A percentile compares a stretch with the other conserved stretches of the same genome.
Conservation (phyloP, 257 asterid species). For the Gentiana straminea region DNA sequence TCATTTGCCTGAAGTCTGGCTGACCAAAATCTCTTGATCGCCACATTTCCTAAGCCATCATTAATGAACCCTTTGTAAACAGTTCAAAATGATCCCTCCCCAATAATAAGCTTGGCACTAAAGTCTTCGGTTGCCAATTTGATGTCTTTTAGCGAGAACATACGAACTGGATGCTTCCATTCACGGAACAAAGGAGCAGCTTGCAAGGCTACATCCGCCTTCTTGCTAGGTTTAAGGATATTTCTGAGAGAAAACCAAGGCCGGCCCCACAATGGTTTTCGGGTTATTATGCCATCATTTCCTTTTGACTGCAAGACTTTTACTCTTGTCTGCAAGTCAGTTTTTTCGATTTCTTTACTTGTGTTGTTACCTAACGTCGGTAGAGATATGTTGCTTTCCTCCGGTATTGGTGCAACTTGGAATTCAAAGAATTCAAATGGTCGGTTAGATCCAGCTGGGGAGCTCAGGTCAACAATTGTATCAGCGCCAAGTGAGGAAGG, state of each 20-base stretch:
- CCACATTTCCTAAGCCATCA: not conserved
- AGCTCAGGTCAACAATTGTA: not conserved
- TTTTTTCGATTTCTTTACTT: not conserved
- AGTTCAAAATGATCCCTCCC: constrained; percentile 10
- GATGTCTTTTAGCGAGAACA: constrained; percentile 3
- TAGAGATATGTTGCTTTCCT: not conserved
- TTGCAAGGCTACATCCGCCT: constrained; percentile 2
- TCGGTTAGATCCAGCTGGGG: not conserved
- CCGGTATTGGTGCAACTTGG: not conserved
- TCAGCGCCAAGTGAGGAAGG: not conserved
- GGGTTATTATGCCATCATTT: not conserved
- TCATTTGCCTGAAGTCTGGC: not conserved
- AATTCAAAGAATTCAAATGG: not conserved
- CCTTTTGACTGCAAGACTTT: not conserved
- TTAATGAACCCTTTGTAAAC: constrained; percentile 13
- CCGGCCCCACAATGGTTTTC: not conserved
- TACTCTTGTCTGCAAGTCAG: not conserved
- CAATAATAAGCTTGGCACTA: not conserved
- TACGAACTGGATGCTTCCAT: no score
- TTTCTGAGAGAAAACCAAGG: no score
- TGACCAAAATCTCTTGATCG: not conserved
- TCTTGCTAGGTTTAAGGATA: not conserved
- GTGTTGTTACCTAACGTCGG: no score
- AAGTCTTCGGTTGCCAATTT: constrained; percentile 2
- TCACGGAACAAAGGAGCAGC: not conserved